phyloP scores from a whole-genome alignment of 164 flowering plant genomes.

The Nelumbo lutea region DNA sequence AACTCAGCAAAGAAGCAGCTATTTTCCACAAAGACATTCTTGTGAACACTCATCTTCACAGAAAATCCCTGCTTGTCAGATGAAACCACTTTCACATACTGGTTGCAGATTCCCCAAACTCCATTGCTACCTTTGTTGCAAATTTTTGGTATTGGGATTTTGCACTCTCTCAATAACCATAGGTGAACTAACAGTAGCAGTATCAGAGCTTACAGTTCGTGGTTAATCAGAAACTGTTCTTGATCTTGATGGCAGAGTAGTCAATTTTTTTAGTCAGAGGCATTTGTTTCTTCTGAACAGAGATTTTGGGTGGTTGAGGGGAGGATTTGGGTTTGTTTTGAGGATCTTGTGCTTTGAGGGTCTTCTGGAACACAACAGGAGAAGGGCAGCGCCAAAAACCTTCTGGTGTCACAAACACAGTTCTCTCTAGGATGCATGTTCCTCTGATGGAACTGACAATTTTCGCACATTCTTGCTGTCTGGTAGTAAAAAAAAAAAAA shows the following conservation, averaged over 20 bases:
- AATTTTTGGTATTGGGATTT: slow-evolving; percentile 48
- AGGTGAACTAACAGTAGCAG: slow-evolving; percentile 26
- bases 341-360: slow-evolving; percentile 53
- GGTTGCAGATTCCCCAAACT: slow-evolving; percentile 88
- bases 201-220: slow-evolving; percentile 26
- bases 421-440: too few relatives aligned
- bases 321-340: slow-evolving; percentile 53
- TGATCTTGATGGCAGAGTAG: slow-evolving; percentile 33
- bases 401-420: slow-evolving; percentile 69
- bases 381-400: slow-evolving; percentile 99
- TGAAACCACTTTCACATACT: slow-evolving; percentile 71
- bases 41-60: slow-evolving; percentile 86
- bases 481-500: too few relatives aligned
- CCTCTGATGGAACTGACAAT: too few relatives aligned
- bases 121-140: slow-evolving; percentile 79
- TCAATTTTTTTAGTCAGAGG: slow-evolving; percentile 34
- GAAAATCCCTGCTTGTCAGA: slow-evolving; percentile 79
- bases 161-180: slow-evolving; percentile 40
- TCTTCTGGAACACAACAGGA: slow-evolving; percentile 79
- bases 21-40: slow-evolving; percentile 47
- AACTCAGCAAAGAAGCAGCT: slow-evolving; percentile 67
- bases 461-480: too few relatives aligned
- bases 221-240: slow-evolving; percentile 36
- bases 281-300: slow-evolving; percentile 44
- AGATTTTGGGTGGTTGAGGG: slow-evolving; percentile 38